phyloP scores from a whole-genome alignment of 2,329 filamentous ascomycete genomes.

The Beauveria bassiana region DNA sequence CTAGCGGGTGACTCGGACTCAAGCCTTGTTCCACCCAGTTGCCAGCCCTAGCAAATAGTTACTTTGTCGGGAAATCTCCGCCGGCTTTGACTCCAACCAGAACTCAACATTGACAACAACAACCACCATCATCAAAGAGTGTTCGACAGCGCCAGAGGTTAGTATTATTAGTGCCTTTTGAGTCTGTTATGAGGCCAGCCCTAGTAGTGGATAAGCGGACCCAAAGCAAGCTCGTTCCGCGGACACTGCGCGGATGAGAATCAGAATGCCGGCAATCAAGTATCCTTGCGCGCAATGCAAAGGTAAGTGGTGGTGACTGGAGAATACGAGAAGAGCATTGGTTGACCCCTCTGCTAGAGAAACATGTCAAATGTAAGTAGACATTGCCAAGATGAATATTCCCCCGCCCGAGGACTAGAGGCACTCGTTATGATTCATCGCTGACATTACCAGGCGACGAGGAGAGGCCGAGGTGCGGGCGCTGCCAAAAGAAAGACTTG shows the following conservation, averaged over 20 bases:
- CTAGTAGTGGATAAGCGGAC: not conserved
- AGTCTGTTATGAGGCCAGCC: not conserved
- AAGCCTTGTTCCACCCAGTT: not conserved
- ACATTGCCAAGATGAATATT: no score
- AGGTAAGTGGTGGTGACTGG: constrained; percentile 13
- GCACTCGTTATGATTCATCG: not conserved
- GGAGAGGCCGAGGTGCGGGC: constrained; percentile 27
- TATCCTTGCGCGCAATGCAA: constrained; percentile 19
- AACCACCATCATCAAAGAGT: not conserved
- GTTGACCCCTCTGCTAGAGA: constrained; percentile 14
- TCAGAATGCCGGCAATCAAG: constrained; percentile 17
- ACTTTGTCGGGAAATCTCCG: constrained; percentile 10
- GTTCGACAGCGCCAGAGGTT: not conserved
- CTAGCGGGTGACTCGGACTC: not conserved
- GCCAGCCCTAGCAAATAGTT: not conserved
- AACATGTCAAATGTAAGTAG: constrained; percentile 19
- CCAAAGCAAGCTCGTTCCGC: not conserved
- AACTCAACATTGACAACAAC: constrained; percentile 1
- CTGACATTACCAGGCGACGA: constrained; percentile 26
- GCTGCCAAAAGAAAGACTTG: constrained; percentile 26
- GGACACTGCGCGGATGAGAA: not conserved
- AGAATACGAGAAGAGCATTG: not conserved
- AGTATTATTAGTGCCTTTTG: not conserved
- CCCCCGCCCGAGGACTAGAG: not conserved
- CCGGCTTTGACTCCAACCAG: not conserved